Evolutionary conservation across 805 yeast genomes (phyloP).

Genomic region (Hanseniaspora clermontiae): DNA sequence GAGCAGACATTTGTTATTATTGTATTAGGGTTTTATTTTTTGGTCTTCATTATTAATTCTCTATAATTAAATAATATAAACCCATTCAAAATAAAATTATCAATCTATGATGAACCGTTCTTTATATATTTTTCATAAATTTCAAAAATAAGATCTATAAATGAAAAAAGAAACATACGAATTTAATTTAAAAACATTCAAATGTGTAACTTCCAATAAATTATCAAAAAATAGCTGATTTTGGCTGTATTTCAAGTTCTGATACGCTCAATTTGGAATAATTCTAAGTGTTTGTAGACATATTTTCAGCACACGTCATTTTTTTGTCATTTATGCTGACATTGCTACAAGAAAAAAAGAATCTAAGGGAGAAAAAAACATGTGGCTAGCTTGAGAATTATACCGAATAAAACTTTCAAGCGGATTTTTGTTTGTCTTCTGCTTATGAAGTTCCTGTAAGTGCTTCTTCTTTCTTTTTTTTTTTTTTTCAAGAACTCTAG

Average conservation of each 20-base stretch:
- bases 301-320: not conserved
- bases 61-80: not conserved
- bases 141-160: not conserved
- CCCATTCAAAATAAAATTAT: not conserved
- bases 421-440: too few relatives aligned
- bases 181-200: too few relatives aligned
- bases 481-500: not conserved
- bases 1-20: conserved; percentile 13
- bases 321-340: not conserved
- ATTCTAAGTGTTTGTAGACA: not conserved
- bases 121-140: not conserved
- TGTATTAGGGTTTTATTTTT: not conserved
- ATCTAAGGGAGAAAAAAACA: not conserved
- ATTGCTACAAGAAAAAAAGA: not conserved
- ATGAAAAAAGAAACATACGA: too few relatives aligned
- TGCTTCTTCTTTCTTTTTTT: not conserved
- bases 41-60: not conserved
- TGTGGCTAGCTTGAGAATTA: too few relatives aligned
- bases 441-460: not conserved
- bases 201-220: too few relatives aligned
- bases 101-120: not conserved
- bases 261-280: not conserved
- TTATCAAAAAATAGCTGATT: too few relatives aligned
- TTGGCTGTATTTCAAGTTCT: not conserved
- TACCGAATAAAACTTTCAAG: too few relatives aligned